Evolutionary conservation across 305 asterid species (phyloP), one percentile per base, ranked within the genome.

Genomic region (Vinca major): DNA sequence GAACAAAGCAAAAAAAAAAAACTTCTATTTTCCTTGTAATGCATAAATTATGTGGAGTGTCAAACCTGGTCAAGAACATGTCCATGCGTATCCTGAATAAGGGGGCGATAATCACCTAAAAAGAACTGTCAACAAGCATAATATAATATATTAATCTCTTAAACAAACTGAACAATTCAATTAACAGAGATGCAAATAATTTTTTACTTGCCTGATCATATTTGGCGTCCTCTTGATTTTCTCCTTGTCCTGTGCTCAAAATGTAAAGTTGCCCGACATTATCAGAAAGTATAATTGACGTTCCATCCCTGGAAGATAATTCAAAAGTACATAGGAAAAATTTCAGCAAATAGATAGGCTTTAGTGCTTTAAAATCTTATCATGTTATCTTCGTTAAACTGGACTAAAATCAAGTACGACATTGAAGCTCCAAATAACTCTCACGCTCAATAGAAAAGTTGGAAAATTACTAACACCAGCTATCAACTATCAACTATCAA

Each of bases 91-190:
- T 93, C 99, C 73, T 91, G 97, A 80, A 88, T 79, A 68, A 91
- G 91, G 68, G 99, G 99, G 56, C 99, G 94, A 80, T 89, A 93
- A 70, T 93, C 99, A 68, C 99, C 99, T 62, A 93, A 80, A 75
- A 93, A 93, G 80, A 93, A 93, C 99, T 93, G 94, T 74, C 50
- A 63, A 71, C 71, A 84, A 73, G 72, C 82, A 73, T 53, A 76
- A 49, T 55, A 75, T 21, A 40, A 65, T 55, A 73, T 71, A 75
- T 50, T 50, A 52, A 81, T 75, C 67, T 58, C 47, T 61, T 61
- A 40, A 39, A 16, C 5, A 39, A 61, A 0, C 21, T 11, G 20
- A 72, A 17, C 12, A 16, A 43, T 72, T 54, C 65, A 70, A 56
- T 51, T 54, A 45, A 57, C 36, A 57, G 57, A 69, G 14, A 26